Percentiles rank a stretch among this genome's conserved stretches.
Evolutionary conservation across 2,329 filamentous ascomycete species (phyloP).

Genomic region (Exutisphaerella laricina): DNA sequence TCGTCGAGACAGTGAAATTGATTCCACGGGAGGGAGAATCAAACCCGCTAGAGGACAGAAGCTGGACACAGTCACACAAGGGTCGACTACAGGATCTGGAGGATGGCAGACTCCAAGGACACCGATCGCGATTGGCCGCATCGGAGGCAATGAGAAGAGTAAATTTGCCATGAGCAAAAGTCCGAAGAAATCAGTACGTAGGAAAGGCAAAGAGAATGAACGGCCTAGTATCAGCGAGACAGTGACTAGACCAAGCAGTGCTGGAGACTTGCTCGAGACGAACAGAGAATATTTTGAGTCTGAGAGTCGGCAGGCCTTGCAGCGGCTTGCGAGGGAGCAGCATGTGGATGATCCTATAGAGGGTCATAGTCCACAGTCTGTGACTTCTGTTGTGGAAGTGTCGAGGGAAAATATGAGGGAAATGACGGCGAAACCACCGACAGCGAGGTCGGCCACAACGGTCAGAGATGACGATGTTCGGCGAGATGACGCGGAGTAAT

Average conservation of each 20-base stretch:
- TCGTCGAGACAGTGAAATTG: constrained; percentile 28
- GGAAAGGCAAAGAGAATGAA: constrained; percentile 21
- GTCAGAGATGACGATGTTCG: constrained; percentile 15
- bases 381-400: constrained; percentile 20
- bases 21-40: constrained; percentile 12
- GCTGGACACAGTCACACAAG: constrained; percentile 14
- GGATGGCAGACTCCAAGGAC: constrained; percentile 23
- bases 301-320: constrained; percentile 7
- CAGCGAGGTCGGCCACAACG: constrained; percentile 9
- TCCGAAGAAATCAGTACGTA: constrained; percentile 24
- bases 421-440: constrained; percentile 2
- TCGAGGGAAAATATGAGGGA: constrained; percentile 7
- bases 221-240: constrained; percentile 13
- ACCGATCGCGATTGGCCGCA: constrained; percentile 23
- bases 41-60: constrained; percentile 13
- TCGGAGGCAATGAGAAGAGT: constrained; percentile 22
- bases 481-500: too few relatives aligned
- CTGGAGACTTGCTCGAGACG: constrained; percentile 4
- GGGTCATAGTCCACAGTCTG: constrained; percentile 20
- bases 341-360: constrained; percentile 8
- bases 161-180: constrained; percentile 19
- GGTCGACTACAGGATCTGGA: constrained; percentile 5
- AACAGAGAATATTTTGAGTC: constrained; percentile 8
- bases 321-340: constrained; percentile 9
- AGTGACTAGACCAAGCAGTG: constrained; percentile 8